phyloP scores from a whole-genome alignment of 2,329 filamentous ascomycete species.

The Colletotrichum tabaci region DNA sequence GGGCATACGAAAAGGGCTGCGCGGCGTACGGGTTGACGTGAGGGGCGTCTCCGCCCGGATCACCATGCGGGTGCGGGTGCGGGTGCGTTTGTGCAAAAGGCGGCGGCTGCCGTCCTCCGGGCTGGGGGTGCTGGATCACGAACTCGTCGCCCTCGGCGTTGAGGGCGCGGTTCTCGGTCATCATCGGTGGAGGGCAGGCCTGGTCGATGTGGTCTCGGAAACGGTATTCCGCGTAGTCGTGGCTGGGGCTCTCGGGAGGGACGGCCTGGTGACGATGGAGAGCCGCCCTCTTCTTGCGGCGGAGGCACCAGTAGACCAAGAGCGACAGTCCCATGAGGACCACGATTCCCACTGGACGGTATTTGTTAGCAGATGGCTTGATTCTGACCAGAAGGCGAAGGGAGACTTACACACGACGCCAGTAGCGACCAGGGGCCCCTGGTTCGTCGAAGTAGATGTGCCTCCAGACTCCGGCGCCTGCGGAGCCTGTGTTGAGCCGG shows the following conservation, averaged over 20 bases:
- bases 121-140: conserved; percentile 8
- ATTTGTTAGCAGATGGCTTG: not conserved
- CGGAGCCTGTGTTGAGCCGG: conserved; percentile 6
- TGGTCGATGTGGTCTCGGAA: conserved; percentile 11
- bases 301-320: conserved; percentile 32
- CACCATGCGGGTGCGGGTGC: not conserved
- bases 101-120: not conserved
- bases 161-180: conserved; percentile 4
- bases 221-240: conserved; percentile 2
- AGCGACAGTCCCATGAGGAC: conserved; percentile 32
- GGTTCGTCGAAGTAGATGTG: not conserved
- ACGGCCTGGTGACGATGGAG: conserved; percentile 12
- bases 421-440: conserved; percentile 28
- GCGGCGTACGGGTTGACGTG: conserved; percentile 12
- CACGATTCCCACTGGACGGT: conserved; percentile 21
- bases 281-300: conserved; percentile 23
- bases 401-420: conserved; percentile 24
- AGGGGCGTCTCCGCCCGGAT: not conserved
- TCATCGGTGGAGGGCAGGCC: not conserved
- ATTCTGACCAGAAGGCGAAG: not conserved
- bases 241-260: conserved; percentile 2
- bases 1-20: conserved; percentile 35
- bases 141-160: not conserved
- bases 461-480: not conserved
- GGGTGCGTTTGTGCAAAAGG: not conserved